Conservation (phyloP, 2,329 filamentous ascomycete species). For the Pestalotiopsis sp. region DNA sequence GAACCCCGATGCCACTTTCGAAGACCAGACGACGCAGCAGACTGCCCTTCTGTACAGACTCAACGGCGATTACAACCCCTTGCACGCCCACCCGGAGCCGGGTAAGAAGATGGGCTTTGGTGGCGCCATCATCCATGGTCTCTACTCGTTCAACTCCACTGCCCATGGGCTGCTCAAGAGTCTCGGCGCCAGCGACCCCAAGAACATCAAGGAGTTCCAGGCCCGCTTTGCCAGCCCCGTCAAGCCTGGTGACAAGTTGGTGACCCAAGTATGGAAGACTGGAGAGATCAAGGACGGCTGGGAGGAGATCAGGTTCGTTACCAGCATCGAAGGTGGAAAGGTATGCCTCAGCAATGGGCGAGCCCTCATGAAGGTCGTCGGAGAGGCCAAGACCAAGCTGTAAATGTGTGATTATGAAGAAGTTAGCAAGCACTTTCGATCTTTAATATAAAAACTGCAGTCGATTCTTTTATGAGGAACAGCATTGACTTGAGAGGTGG, state of each 20-base stretch:
- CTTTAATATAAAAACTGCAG: background rate
- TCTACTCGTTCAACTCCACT: slow-evolving; percentile 85
- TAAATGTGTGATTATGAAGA: slow-evolving; percentile 32
- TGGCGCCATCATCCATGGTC: slow-evolving; percentile 84
- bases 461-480: background rate
- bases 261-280: slow-evolving; percentile 80
- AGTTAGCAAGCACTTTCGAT: background rate
- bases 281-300: slow-evolving; percentile 69
- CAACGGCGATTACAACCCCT: slow-evolving; percentile 93
- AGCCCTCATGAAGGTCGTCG: slow-evolving; percentile 71
- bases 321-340: slow-evolving; percentile 78
- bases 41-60: slow-evolving; percentile 80
- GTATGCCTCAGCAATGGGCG: slow-evolving; percentile 86
- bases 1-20: slow-evolving; percentile 70
- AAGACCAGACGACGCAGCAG: slow-evolving; percentile 71
- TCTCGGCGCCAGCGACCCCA: slow-evolving; percentile 76
- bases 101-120: slow-evolving; percentile 90
- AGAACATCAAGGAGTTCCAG: slow-evolving; percentile 86
- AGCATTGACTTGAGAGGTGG: background rate
- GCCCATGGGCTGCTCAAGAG: slow-evolving; percentile 73
- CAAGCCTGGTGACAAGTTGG: slow-evolving; percentile 78
- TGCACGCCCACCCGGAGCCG: slow-evolving; percentile 85
- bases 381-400: slow-evolving; percentile 62
- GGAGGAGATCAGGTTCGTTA: slow-evolving; percentile 84
- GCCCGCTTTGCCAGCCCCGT: slow-evolving; percentile 86